phyloP scores from a whole-genome alignment of 1,284 basidiomycete genomes.

The Fomitiporia mediterranea region DNA sequence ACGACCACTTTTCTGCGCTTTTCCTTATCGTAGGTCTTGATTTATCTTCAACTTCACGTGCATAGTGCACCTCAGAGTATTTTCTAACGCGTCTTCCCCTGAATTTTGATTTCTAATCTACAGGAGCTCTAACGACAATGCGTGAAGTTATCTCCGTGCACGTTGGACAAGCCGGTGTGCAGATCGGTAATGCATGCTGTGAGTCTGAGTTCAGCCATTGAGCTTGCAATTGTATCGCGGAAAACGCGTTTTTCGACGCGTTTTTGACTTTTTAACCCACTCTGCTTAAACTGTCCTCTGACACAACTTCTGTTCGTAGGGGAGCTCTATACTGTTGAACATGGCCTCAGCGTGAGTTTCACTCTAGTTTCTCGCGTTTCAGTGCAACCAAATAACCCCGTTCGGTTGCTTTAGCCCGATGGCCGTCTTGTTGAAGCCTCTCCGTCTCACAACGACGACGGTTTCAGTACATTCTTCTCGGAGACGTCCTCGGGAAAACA shows the following conservation, averaged over 20 bases:
- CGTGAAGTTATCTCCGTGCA: constrained; percentile 94
- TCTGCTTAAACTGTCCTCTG: no score
- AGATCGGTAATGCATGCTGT: constrained; percentile 97
- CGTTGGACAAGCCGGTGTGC: constrained; percentile 94
- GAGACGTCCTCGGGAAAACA: constrained; percentile 93
- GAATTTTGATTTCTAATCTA: background rate
- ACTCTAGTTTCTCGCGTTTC: constrained; percentile 12
- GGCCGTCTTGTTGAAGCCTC: constrained; percentile 81
- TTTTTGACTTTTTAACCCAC: constrained; percentile 27
- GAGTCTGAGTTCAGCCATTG: constrained; percentile 35
- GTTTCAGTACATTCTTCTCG: constrained; percentile 96
- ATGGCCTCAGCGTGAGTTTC: constrained; percentile 79
- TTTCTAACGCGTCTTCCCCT: constrained; percentile 17
- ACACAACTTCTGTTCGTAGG: constrained; percentile 59
- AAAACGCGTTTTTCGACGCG: constrained; percentile 28
- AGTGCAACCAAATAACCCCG: background rate
- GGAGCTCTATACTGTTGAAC: constrained; percentile 99
- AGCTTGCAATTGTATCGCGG: constrained; percentile 9
- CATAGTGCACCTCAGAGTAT: no score
- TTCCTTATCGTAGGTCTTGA: constrained; percentile 2
- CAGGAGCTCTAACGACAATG: constrained; percentile 43
- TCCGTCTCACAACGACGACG: constrained; percentile 74
- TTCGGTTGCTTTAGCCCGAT: constrained; percentile 61
- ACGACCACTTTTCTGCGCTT: background rate
- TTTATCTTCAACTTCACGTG: background rate